Evolutionary conservation across 305 asterid species (phyloP), one percentile per base, ranked within the genome.

Genomic region (Fraxinus baroniana): DNA sequence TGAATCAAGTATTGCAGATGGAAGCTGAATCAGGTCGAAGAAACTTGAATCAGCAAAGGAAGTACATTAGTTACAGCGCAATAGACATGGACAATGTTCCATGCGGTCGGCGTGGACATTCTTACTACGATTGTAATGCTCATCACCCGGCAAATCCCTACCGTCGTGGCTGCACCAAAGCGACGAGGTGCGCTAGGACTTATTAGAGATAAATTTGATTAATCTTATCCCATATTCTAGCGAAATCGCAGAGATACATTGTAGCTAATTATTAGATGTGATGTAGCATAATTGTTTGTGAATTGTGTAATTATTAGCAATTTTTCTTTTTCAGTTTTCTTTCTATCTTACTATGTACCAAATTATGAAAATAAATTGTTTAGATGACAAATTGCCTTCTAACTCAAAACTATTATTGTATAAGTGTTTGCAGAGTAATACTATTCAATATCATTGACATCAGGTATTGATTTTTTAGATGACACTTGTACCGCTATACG

Each of bases 121-220:
- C 87, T 30, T 84, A 81, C 37, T 84, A 81, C 39, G 82, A 84
- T 72, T 84, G 87, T 72, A 70, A 12, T 22, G 17, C 46, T 7
- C 79, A 73, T 5, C 35, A 46, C 17, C 8, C 12, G 4, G 82
- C 26, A 18, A 77, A 84, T 81, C 87, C 87, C 26, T 84, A 84
- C 18, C 68, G 39, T 8, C 74, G 87, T 52, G 87, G 87, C 0
- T 84, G 85, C 77, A 30, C 46, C 55, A 20, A 4, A 7, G 78
- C 81, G 17, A 78, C 85, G 33, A 79, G 35, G n/a, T 84, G 87
- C 10, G 74, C 49, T 17, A 84, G 87, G 36, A 72, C 26, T 1
- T 60, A 60, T 60, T 46, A 15, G 57, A 46, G 57, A 46, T 13
- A 46, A 46, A 46, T 46, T 46, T 46, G 57, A 46, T 15, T 46